Evolutionary conservation across 768 basidiomycete genomes (phyloP), one percentile per base, ranked within the genome.

Genomic region (Boletus sp.): DNA sequence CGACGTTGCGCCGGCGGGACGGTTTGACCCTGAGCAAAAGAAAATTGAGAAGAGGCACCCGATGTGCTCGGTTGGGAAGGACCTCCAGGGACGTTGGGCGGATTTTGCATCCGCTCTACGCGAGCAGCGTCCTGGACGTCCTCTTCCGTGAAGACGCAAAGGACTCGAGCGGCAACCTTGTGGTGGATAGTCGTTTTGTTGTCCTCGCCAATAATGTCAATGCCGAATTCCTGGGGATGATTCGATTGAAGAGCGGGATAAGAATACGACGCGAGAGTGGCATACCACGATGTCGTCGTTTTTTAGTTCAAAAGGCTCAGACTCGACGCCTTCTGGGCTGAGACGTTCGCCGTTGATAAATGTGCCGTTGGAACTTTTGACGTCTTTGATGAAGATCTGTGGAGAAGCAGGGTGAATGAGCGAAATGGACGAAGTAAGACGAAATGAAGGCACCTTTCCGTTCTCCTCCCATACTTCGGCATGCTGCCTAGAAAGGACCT

Each of bases 181-280:
- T 98, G 95, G 75, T 99, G 97, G 48, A 98, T 87, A 55, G 98
- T 94, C 2, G 92, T 95, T 74, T 92, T 92, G 80, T 95, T 97
- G 78, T 99, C 97, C 67, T 99, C 97, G 60, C 92, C 91, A 52
- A 97, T 92, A 60, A 99, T 99, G 76, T 98, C 97, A 67, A 98
- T 99, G 55, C 97, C 97, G 71, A 97, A 98, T 87, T 98, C 95
- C 94, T 96, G 29, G 4, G 32, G 1, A 55, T 6, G 39, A 53
- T 33, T 33, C 8, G 54, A 53, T 42, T 56, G 55, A 62, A 52
- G 54, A 30, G 33, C 18, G 33, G 44, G 54, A 32, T 51, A 42
- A 56, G 37, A 36, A 54, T 28, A 49, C 33, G 18, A 52, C 51
- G 33, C 14, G 28, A 24, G 48, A 28, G 52, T 47, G 32, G 79